Percentiles rank a stretch among this genome's conserved stretches.
Evolutionary conservation across 2,329 filamentous ascomycete genomes (phyloP).

Genomic region (Lecanicillium sp.): DNA sequence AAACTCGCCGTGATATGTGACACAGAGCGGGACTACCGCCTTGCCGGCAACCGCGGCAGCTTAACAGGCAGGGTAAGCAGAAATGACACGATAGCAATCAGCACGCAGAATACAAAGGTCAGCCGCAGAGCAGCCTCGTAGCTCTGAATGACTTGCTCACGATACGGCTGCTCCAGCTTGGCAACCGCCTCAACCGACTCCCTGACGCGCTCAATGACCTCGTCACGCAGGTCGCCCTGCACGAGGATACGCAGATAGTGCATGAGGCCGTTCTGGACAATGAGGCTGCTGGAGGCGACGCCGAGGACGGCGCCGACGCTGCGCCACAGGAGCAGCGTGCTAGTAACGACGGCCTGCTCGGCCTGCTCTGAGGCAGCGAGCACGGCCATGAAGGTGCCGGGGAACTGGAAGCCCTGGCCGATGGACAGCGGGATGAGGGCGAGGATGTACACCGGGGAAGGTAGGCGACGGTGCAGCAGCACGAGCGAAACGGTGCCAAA

Average conservation of each 20-base stretch:
- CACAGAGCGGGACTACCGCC: too few relatives aligned
- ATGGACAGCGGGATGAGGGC: slow-evolving; percentile 49
- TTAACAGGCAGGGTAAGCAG: slow-evolving; percentile 42
- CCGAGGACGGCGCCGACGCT: slow-evolving; percentile 66
- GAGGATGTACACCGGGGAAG: slow-evolving; percentile 44
- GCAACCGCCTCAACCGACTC: slow-evolving; percentile 47
- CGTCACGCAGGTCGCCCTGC: slow-evolving; percentile 47
- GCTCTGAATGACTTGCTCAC: slow-evolving; percentile 46
- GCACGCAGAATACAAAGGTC: slow-evolving; percentile 35
- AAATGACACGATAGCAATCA: slow-evolving; percentile 40
- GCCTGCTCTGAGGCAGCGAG: slow-evolving; percentile 50
- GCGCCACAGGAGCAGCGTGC: slow-evolving; percentile 64
- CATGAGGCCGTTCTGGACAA: slow-evolving; percentile 64
- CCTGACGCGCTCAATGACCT: slow-evolving; percentile 44
- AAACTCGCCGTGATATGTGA: too few relatives aligned
- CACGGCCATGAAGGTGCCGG: slow-evolving; percentile 55
- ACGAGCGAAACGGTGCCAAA: slow-evolving; percentile 43
- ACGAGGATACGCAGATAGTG: slow-evolving; percentile 53
- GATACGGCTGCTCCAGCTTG: slow-evolving; percentile 34
- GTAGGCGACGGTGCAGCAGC: slow-evolving; percentile 41
- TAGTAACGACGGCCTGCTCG: slow-evolving; percentile 62
- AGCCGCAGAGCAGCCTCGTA: slow-evolving; percentile 44
- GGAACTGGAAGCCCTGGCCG: slow-evolving; percentile 58
- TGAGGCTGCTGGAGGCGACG: slow-evolving; percentile 62
- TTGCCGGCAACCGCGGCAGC: slow-evolving; percentile 43